Percentiles rank a stretch among this genome's conserved stretches.
Conservation (phyloP, 1,284 basidiomycete species). For the Tilletia walkeri region DNA sequence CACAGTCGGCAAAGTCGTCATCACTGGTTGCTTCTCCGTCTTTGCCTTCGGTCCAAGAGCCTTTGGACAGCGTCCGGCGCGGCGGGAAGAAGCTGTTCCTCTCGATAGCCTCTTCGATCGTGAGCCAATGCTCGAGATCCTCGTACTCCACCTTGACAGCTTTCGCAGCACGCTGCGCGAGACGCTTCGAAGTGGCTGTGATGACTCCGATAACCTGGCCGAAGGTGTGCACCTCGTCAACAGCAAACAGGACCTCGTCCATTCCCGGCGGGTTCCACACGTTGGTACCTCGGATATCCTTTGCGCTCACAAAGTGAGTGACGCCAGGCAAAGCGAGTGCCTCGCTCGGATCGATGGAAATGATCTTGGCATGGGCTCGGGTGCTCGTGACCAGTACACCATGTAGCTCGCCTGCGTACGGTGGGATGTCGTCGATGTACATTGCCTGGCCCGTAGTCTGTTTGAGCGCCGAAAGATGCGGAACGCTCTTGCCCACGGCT, state of each 20-base stretch:
- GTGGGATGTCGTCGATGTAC: conserved; percentile 56
- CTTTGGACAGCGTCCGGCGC: conserved; percentile 40
- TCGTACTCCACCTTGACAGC: conserved; percentile 55
- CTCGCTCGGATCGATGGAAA: conserved; percentile 45
- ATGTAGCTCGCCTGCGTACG: conserved; percentile 50
- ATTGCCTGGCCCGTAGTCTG: conserved; percentile 56
- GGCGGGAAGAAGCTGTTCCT: conserved; percentile 42
- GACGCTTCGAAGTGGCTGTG: conserved; percentile 53
- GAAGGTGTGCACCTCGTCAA: conserved; percentile 51
- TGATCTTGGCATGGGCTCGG: conserved; percentile 53
- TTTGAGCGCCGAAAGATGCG: conserved; percentile 55
- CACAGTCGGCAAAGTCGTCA: conserved; percentile 35
- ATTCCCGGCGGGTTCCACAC: conserved; percentile 54
- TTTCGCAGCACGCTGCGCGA: conserved; percentile 54
- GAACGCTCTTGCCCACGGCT: conserved; percentile 44
- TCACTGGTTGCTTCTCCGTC: conserved; percentile 29
- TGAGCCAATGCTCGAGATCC: conserved; percentile 53
- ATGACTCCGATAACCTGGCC: conserved; percentile 55
- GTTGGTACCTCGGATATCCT: conserved; percentile 54
- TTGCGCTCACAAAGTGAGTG: conserved; percentile 46
- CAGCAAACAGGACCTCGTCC: conserved; percentile 56
- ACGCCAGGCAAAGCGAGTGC: conserved; percentile 55
- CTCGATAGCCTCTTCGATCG: conserved; percentile 55
- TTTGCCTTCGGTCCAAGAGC: conserved; percentile 29
- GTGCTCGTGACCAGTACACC: conserved; percentile 53